Evolutionary conservation across 139 green algal species (phyloP), one percentile per base, ranked within the genome.

Genomic region (Ostreobium quekettii): DNA sequence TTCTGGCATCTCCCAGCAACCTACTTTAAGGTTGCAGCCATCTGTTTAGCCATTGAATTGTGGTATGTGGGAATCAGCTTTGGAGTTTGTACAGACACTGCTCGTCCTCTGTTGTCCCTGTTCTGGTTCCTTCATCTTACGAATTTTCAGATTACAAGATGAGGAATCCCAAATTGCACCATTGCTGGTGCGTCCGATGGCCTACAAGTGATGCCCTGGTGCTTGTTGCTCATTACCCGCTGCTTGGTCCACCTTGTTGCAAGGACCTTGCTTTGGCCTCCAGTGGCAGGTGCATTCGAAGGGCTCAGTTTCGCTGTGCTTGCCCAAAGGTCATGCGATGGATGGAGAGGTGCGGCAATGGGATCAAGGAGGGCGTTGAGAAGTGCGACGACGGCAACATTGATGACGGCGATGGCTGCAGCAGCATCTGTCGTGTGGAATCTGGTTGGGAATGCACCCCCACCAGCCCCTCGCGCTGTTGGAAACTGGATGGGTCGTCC

Each of bases 301-400:
- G n/a, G n/a, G n/a, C n/a, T n/a, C n/a, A n/a, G n/a, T n/a, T n/a
- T n/a, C n/a, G n/a, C n/a, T n/a, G n/a, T n/a, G n/a, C n/a, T n/a
- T n/a, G n/a, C n/a, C n/a, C n/a, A n/a, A n/a, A 81, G 74, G 86
- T 92, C 36, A 82, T 86, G 28, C 74, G 72, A 48, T 89, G 82
- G 83, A 15, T 53, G 46, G 46, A 53, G 19, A 53, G 46, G 15
- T 53, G 46, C 19, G 46, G 46, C 19, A 19, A 53, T 53, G 46
- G 46, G 19, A 53, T 53, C 19, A 26, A 26, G 46, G 15, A 74
- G 60, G 88, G 88, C 0, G 33, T 71, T 11, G 89, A 95, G 76
- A 68, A 95, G 76, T 95, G 89, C 72, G 89, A 95, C 57, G 82
- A 89, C 53, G 89, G 89, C 1, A 70, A 89, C 62, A 59, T 64